Conservation (phyloP, 2,329 filamentous ascomycete species). For the Sporothrix brunneoviolacea region DNA sequence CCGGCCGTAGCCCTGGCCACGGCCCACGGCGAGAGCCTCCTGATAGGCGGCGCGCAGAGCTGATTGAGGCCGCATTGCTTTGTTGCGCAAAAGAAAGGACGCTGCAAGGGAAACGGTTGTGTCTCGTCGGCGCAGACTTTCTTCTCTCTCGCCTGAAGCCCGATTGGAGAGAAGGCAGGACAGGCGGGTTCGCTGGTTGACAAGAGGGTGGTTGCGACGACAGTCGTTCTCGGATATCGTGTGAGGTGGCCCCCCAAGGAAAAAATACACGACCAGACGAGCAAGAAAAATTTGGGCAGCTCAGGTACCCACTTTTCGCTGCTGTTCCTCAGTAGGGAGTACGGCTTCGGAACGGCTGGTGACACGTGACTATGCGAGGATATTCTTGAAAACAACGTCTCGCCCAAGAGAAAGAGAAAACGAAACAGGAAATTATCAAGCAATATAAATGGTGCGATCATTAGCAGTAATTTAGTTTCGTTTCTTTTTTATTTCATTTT, state of each 20-base stretch:
- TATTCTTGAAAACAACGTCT: too few species aligned
- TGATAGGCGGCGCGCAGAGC: slow-evolving; percentile 4
- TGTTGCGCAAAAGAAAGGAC: too few species aligned
- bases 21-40: not conserved
- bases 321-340: not conserved
- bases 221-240: not conserved
- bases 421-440: too few species aligned
- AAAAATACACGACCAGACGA: not conserved
- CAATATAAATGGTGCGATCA: too few species aligned
- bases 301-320: slow-evolving; percentile 2
- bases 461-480: too few species aligned
- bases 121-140: not conserved
- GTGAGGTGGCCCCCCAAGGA: not conserved
- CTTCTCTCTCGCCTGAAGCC: too few species aligned
- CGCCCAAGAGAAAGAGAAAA: too few species aligned
- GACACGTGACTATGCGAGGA: not conserved
- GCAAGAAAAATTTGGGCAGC: not conserved
- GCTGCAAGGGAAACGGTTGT: too few species aligned
- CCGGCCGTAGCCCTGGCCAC: not conserved
- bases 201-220: too few species aligned
- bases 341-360: not conserved
- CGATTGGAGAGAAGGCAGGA: too few species aligned
- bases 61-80: slow-evolving; percentile 7
- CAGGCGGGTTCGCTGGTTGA: too few species aligned
- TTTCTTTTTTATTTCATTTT: too few species aligned